Conservation (phyloP, 1,284 basidiomycete species). For the Pascua guehoae region DNA sequence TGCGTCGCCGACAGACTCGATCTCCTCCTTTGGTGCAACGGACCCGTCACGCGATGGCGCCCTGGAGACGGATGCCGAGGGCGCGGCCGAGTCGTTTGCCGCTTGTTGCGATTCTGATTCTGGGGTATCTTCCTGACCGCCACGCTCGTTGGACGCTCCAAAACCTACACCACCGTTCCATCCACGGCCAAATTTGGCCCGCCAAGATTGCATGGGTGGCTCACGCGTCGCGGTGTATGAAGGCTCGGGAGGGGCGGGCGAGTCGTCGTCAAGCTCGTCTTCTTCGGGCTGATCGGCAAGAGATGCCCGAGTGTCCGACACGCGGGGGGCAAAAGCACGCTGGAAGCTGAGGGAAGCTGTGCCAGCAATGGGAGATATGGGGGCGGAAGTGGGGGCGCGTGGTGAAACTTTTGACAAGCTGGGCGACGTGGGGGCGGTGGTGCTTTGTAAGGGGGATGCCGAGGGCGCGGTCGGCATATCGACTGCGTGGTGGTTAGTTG, state of each 20-base stretch:
- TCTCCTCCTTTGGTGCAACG: conserved; percentile 15
- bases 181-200: conserved; percentile 18
- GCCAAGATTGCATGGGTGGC: conserved; percentile 18
- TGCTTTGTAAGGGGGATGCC: conserved; percentile 9
- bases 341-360: conserved; percentile 7
- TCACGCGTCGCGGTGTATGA: not conserved
- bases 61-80: conserved; percentile 2
- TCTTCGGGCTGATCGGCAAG: conserved; percentile 14
- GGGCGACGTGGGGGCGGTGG: conserved; percentile 10
- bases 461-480: conserved; percentile 14
- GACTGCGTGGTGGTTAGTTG: conserved; percentile 1
- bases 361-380: conserved; percentile 12
- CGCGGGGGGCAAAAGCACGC: conserved; percentile 14
- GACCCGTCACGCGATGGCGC: conserved; percentile 13
- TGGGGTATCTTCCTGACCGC: conserved; percentile 24
- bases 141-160: conserved; percentile 37
- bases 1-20: conserved; percentile 10
- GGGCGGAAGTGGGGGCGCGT: conserved; percentile 10
- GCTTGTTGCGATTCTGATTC: conserved; percentile 7
- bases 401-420: conserved; percentile 13
- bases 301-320: conserved; percentile 18
- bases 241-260: not conserved
- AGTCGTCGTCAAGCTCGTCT: conserved; percentile 16
- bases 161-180: conserved; percentile 27
- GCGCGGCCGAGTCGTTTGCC: not conserved